Evolutionary conservation across 345 rosid species (phyloP), one percentile per base, ranked within the genome.

Genomic region (Sapria himalayana): DNA sequence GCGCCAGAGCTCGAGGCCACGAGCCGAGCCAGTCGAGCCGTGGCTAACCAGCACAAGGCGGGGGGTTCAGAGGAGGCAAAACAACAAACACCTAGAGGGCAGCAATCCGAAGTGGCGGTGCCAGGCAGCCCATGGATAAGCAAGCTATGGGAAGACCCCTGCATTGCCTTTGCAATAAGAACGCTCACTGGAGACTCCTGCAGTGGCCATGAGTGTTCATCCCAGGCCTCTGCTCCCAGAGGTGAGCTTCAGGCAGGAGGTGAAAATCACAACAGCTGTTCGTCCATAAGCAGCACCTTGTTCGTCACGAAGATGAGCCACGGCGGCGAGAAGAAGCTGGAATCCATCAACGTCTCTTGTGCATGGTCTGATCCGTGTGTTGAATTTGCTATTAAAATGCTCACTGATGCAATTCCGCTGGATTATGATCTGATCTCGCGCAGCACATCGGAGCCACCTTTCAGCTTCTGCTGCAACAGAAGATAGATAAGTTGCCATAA

Each of bases 101-200:
- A 51, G 36, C 46, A 21, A 33, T 41, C 17, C 12, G 54, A 57
- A 41, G 39, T 49, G 11, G 53, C 58, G 37, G 27, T 10, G 33
- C 25, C 49, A 1, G 12, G 19, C 6, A 39, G 36, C 4, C 41
- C 51, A 27, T 22, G 13, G 19, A 49, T 46, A 54, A 44, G 51
- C 43, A 48, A 56, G 25, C 49, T 89, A 41, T 70, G 85, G 60
- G 56, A 66, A 24, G 99, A 89, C 51, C 95, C 99, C 22, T 89
- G 99, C 68, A 89, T 89, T 14, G 99, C 92, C 33, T 89, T 89
- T 64, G 99, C 99, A 33, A 80, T 89, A 33, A 67, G 73, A 66
- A 86, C 85, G 14, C 85, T 86, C 9, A 86, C 94, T 0, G 99
- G 84, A 44, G 57, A 56, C 37, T 45, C 76, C 0, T 63, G n/a